A percentile compares a stretch with the other conserved stretches of the same genome.
These are phyloP conservation scores for Spathaspora sp. DNA, from an alignment of 805 yeast species.

Conservation along the genomic window DNA sequence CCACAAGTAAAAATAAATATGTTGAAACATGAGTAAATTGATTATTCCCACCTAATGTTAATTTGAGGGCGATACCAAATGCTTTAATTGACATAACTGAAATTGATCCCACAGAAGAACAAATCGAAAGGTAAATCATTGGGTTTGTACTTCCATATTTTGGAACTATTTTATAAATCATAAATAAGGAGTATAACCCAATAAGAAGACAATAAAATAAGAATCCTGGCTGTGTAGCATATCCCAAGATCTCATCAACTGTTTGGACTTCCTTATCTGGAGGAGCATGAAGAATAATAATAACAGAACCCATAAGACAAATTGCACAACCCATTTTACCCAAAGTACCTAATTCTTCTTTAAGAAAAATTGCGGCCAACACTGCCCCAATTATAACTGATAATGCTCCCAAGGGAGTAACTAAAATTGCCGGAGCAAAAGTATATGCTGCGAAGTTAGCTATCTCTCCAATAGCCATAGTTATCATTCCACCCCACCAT, in stretches of 20 bases:
- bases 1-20: constrained; percentile 74
- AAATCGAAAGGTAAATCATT: constrained; percentile 83
- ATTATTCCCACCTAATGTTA: constrained; percentile 80
- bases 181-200: constrained; percentile 63
- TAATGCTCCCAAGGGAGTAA: constrained; percentile 88
- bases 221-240: constrained; percentile 78
- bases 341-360: constrained; percentile 81
- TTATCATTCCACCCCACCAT: constrained; percentile 91
- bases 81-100: constrained; percentile 92
- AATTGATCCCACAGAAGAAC: constrained; percentile 86
- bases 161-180: constrained; percentile 84
- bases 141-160: constrained; percentile 76
- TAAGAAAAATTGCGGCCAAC: constrained; percentile 76
- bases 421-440: constrained; percentile 90
- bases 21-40: constrained; percentile 85
- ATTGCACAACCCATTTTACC: constrained; percentile 94
- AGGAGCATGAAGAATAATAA: constrained; percentile 88
- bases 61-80: constrained; percentile 85
- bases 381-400: constrained; percentile 91
- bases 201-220: constrained; percentile 62
- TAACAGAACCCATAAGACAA: constrained; percentile 82
- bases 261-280: constrained; percentile 88
- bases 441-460: constrained; percentile 95
- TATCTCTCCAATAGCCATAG: constrained; percentile 88
- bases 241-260: constrained; percentile 79